These are phyloP conservation scores for Magnusiomyces ingens DNA, from an alignment of 1,139 yeast genomes.

Conservation along the genomic window DNA sequence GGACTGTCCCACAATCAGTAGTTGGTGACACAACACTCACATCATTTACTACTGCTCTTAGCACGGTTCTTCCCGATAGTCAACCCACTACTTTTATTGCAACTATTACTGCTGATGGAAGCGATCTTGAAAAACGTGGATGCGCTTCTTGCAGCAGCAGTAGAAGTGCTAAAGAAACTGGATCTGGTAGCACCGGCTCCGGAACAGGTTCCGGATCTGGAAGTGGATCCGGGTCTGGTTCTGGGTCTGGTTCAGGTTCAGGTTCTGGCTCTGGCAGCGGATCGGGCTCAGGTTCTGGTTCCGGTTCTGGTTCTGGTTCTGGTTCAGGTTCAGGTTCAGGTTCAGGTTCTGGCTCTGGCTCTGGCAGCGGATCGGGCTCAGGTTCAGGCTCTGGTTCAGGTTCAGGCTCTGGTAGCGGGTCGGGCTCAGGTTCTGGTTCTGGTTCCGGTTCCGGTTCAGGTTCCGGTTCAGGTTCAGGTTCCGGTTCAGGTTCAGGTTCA, in stretches of 20 bases:
- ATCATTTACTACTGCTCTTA: constrained; percentile 26
- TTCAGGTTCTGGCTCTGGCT: constrained; percentile 3
- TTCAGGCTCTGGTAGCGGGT: background rate
- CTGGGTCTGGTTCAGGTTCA: constrained; percentile 1
- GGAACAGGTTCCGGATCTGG: background rate
- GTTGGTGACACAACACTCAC: constrained; percentile 21
- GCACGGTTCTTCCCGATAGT: constrained; percentile 23
- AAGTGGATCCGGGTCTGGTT: background rate
- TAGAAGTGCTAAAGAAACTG: background rate
- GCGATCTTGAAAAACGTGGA: background rate
- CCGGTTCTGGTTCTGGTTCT: constrained; percentile 3
- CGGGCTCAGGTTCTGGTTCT: constrained; percentile 4
- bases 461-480: constrained; percentile 2
- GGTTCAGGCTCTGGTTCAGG: constrained; percentile 3
- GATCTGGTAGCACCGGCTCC: background rate
- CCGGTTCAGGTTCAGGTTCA: constrained; percentile 1
- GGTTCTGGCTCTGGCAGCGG: constrained; percentile 1
- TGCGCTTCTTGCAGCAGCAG: background rate
- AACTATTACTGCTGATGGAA: constrained; percentile 9
- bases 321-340: constrained; percentile 8
- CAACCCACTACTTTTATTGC: constrained; percentile 11
- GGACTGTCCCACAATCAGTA: constrained; percentile 28
- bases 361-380: background rate
- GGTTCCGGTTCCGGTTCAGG: constrained; percentile 3
- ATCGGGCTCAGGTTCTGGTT: constrained; percentile 2